Evolutionary conservation across 177 flowering plant species (phyloP), one percentile per base, ranked within the genome.

Genomic region (Vitis hybrid): DNA sequence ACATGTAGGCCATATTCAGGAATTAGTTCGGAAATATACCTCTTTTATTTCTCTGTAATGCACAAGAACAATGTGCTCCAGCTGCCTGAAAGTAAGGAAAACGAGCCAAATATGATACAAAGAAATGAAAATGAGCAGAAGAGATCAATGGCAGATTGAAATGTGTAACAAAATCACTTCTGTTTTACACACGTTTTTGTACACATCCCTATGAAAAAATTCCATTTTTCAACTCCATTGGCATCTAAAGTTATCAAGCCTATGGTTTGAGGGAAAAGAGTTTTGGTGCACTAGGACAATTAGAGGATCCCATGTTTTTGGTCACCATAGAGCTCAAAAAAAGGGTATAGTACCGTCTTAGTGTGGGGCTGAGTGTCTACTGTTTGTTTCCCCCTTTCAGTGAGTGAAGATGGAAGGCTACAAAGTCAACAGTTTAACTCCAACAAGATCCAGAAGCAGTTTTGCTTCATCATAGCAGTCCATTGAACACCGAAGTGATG

Each of bases 11-110:
- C 7, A 58, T 5, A 13, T 4, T 54, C 15, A 67, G n/a, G 7
- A 11, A 51, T 4, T 52, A 59, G 46, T 30, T 16, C 24, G 68
- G 19, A 24, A 7, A 50, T 54, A 32, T 84, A 89, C 91, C 91
- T 87, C 92, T 79, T 87, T 86, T 24, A 88, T 89, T 73, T 88
- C 89, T 74, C 89, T 75, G 80, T 90, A 90, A 69, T 90, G 95
- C 65, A 90, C 92, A 73, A 90, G 85, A 65, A 90, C 95, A 70
- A 88, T 87, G 75, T 87, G 90, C 79, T 84, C 86, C 60, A 87
- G 79, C 70, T 81, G 74, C 88, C 95, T 90, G 91, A 40, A 80
- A 64, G 69, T 32, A 74, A 58, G 52, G 50, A 3, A 62, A 62
- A 30, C n/a, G 51, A 16, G 0, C n/a, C 13, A 35, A 52, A 48